Evolutionary conservation across 2,329 filamentous ascomycete genomes (phyloP).

Genomic region (Cladorrhinum sp.): DNA sequence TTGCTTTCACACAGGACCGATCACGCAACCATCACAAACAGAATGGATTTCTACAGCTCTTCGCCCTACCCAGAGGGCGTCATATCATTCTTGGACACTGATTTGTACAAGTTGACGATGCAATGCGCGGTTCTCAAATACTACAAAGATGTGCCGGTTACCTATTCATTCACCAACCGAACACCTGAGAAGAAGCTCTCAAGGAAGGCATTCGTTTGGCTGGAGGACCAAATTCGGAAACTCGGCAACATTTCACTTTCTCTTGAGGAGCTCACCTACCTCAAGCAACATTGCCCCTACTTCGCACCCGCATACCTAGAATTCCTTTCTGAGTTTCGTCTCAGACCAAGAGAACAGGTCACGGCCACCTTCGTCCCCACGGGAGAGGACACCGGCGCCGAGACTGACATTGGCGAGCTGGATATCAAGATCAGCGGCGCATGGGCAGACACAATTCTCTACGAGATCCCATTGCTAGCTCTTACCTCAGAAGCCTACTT

Average conservation of each 20-base stretch:
- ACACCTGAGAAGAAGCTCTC: slow-evolving; percentile 92
- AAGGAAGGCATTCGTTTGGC: slow-evolving; percentile 78
- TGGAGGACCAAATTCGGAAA: slow-evolving; percentile 77
- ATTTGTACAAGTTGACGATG: slow-evolving; percentile 97
- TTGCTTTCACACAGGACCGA: too few species aligned
- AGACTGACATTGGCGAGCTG: slow-evolving; percentile 70
- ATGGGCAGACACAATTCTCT: slow-evolving; percentile 95
- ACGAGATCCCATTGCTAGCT: slow-evolving; percentile 92
- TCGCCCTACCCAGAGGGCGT: slow-evolving; percentile 71
- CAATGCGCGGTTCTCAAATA: slow-evolving; percentile 94
- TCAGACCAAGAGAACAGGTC: slow-evolving; percentile 79
- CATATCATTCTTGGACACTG: slow-evolving; percentile 78
- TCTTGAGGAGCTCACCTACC: slow-evolving; percentile 74
- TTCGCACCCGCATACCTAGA: slow-evolving; percentile 72
- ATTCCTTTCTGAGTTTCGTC: slow-evolving; percentile 77
- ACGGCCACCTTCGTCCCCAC: slow-evolving; percentile 62
- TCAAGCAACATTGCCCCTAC: slow-evolving; percentile 77
- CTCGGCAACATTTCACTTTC: slow-evolving; percentile 79
- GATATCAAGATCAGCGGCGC: slow-evolving; percentile 73
- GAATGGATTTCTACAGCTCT: slow-evolving; percentile 65
- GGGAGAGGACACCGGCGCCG: slow-evolving; percentile 56
- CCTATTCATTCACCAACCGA: slow-evolving; percentile 92
- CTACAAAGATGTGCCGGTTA: slow-evolving; percentile 78
- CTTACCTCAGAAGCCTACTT: slow-evolving; percentile 96
- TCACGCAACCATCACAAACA: neutral